Evolutionary conservation across 1,139 yeast genomes (phyloP), one percentile per base, ranked within the genome.

Genomic region (Candida pseudocylindracea): DNA sequence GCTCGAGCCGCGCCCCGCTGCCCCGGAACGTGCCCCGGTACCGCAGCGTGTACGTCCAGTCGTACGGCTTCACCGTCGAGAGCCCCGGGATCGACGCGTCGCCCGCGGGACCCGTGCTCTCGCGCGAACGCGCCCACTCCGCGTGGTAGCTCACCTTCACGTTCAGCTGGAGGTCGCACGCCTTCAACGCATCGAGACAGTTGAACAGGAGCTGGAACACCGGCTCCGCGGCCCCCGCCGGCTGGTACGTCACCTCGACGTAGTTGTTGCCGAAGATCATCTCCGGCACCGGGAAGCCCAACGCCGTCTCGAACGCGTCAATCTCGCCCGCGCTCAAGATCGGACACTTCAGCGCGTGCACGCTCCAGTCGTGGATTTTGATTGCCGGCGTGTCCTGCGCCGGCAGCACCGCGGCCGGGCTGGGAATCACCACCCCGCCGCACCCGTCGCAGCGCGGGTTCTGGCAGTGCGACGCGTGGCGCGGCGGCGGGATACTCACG

Each of bases 241-340:
- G 46, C 31, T 54, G 60, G 37, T 58, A 51, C 3, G 48, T 50
- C 8, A 80, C 47, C 33, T 57, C 60, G n/a, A 83, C 72, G 37
- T 54, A 52, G 47, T 79, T 85, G 41, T 79, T 72, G n/a, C 96
- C 96, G 54, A 88, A 88, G 11, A 88, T 83, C 98, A 88, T 88
- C 48, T 88, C 99, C 1, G 99, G 99, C 34, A 88, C 54, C 0
- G 96, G 93, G 41, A 88, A 68, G 9, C 71, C 70, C 36, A 75
- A 62, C 35, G 62, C 45, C n/a, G 64, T 50, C 37, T 70, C 75
- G 42, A 75, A 63, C 9, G 54, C 54, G 37, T 83, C 95, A 36
- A 88, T 64, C 46, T 83, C 94, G 3, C 54, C 57, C 1, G 88
- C 61, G 40, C 67, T 73, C 37, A 81, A 54, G 31, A 88, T 88